Base-by-base conservation (phyloP, 768 basidiomycete genomes). In the Amanita muscaria region DNA sequence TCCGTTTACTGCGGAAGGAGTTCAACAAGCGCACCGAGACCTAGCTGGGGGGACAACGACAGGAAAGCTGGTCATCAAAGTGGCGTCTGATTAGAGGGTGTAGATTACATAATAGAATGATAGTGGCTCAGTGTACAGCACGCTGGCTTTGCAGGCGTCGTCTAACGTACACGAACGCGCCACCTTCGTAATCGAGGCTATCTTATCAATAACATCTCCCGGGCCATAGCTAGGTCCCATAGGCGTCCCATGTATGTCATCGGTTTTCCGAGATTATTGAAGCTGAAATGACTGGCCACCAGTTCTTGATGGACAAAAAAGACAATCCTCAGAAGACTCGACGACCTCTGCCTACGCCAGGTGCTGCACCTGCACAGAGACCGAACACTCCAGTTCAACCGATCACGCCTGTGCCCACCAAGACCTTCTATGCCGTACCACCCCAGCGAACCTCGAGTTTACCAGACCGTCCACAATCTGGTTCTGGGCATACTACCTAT, bases 31-130 rank as follows among this genome's bases (percentile, higher is more conserved):
- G 0, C 93, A 98, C 53, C 68, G 53, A 10, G 92, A 94, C 56
- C 68, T 97, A 48, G 74, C 73, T 0, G 68, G 75, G 7, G 82
- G 94, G 37, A 80, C 78, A 60, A 88, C 90, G 8, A 74, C 72
- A 2, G 94, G 94, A 3, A 99, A 98, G 60, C 61, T 99, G 55
- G 51, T 98, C 40, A 68, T 97, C 52, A 88, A 86, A 59, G 72
- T 90, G 3, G 44, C 44, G n/a, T n/a, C n/a, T n/a, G n/a, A n/a
- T n/a, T n/a, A n/a, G n/a, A n/a, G n/a, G n/a, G n/a, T n/a, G n/a
- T n/a, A n/a, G 33, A 34, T 34, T 34, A 34, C 33, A 34, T 34
- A 34, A 34, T 34, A 14, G 33, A 34, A 34, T 12, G 27, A 29
- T 29, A 12, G 6, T 29, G 27, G 12, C 27, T 29, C 27, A 29